Conservation (phyloP, 768 basidiomycete species). For the Tephrocybe sp. region DNA sequence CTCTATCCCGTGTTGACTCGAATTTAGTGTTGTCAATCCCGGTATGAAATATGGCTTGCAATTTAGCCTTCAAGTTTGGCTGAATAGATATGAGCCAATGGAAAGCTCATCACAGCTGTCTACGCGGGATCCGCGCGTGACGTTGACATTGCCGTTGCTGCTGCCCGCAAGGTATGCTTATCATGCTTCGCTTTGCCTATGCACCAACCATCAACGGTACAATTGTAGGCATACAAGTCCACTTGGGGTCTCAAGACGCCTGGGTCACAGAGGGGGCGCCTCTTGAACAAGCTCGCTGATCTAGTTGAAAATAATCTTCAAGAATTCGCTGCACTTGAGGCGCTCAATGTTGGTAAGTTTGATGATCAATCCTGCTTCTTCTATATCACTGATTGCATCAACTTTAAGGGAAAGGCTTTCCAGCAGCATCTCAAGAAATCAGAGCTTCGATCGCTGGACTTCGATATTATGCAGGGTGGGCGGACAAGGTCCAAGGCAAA, state of each 20-base stretch:
- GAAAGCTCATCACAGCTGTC: slow-evolving; percentile 58
- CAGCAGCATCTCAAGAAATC: slow-evolving; percentile 52
- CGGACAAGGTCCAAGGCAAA: slow-evolving; percentile 81
- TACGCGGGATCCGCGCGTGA: slow-evolving; percentile 65
- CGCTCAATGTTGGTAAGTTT: slow-evolving; percentile 21
- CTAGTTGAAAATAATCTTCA: slow-evolving; percentile 24
- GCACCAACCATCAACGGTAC: not conserved
- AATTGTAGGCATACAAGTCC: slow-evolving; percentile 40
- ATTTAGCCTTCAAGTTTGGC: slow-evolving; percentile 7
- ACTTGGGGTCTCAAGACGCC: slow-evolving; percentile 63
- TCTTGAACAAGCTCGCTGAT: slow-evolving; percentile 29
- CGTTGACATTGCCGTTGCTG: slow-evolving; percentile 73
- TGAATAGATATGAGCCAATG: slow-evolving; percentile 67
- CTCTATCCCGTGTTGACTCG: too few relatives aligned
- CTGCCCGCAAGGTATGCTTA: slow-evolving; percentile 58
- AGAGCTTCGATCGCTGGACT: slow-evolving; percentile 46
- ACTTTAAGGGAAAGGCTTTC: slow-evolving; percentile 48
- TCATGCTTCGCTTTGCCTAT: too few relatives aligned
- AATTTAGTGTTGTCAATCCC: slow-evolving; percentile 58
- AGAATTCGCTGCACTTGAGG: slow-evolving; percentile 27
- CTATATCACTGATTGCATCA: too few relatives aligned
- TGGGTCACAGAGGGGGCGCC: slow-evolving; percentile 30
- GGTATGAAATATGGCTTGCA: slow-evolving; percentile 24
- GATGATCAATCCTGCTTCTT: not conserved
- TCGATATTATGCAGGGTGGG: slow-evolving; percentile 87